phyloP scores from a whole-genome alignment of 2,329 filamentous ascomycete genomes.

The Aspergillus thermomutatus region DNA sequence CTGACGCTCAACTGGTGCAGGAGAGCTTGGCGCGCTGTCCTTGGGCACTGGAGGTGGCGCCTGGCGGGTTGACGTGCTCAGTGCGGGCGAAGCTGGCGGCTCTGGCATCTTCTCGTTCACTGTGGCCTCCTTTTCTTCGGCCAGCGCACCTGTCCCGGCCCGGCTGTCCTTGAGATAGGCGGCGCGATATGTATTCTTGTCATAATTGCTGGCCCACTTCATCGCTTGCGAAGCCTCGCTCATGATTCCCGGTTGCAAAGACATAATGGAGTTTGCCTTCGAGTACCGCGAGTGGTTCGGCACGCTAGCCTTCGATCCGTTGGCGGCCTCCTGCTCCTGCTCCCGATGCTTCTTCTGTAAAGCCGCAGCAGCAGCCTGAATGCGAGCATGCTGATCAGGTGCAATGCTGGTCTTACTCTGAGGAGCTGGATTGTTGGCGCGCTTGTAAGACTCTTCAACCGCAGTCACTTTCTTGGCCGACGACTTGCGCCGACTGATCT shows the following conservation, averaged over 20 bases:
- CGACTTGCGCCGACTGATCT: conserved; percentile 67
- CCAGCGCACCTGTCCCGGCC: conserved; percentile 64
- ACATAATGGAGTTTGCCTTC: conserved; percentile 89
- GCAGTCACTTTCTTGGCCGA: conserved; percentile 57
- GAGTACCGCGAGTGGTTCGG: conserved; percentile 52
- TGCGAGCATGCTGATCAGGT: conserved; percentile 86
- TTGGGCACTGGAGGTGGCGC: conserved; percentile 32
- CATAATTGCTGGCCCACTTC: conserved; percentile 96
- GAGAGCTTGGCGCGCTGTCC: conserved; percentile 25
- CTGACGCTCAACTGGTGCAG: conserved; percentile 23
- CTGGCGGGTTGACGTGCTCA: conserved; percentile 25
- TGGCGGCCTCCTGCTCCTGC: conserved; percentile 49
- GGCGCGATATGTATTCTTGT: conserved; percentile 79
- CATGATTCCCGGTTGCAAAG: conserved; percentile 77
- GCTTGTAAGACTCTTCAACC: conserved; percentile 51
- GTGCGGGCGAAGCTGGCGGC: conserved; percentile 18
- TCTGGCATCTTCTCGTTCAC: conserved; percentile 31
- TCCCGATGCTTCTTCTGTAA: conserved; percentile 69
- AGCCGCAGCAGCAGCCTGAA: conserved; percentile 84
- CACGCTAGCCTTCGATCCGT: conserved; percentile 54
- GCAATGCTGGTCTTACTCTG: conserved; percentile 80
- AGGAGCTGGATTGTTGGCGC: conserved; percentile 48
- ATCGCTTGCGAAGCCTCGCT: conserved; percentile 87
- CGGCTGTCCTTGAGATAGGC: conserved; percentile 76
- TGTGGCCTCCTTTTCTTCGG: conserved; percentile 36